A percentile compares a stretch with the other conserved stretches of the same genome.
Conservation (phyloP, 805 yeast species). For the Candida parachauliodes region DNA sequence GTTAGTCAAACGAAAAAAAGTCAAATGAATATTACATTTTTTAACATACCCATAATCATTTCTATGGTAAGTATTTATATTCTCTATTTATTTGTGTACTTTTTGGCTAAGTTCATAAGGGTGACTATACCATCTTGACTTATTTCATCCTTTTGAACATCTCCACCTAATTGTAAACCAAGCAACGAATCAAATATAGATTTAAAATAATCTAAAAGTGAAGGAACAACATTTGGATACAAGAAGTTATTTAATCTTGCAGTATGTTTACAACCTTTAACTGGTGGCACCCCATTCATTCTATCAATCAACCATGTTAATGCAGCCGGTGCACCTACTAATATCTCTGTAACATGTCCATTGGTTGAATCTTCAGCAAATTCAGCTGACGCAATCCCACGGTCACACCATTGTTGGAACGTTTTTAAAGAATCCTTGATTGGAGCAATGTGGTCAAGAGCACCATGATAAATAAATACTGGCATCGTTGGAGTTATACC, state of each 20-base stretch:
- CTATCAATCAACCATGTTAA: constrained; percentile 16
- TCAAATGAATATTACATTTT: constrained; percentile 2
- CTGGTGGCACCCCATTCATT: constrained; percentile 38
- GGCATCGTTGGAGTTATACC: constrained; percentile 18
- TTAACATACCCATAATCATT: too few species aligned
- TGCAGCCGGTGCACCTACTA: constrained; percentile 22
- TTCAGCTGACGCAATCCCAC: constrained; percentile 25
- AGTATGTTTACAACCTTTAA: constrained; percentile 49
- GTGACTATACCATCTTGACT: too few species aligned
- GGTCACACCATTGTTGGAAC: constrained; percentile 25
- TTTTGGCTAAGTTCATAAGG: too few species aligned
- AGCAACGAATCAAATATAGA: neutral
- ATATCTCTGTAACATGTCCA: constrained; percentile 24
- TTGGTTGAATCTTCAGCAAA: constrained; percentile 21
- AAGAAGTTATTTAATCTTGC: constrained; percentile 48
- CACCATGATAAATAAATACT: constrained; percentile 20
- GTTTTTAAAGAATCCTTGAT: constrained; percentile 15
- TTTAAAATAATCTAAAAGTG: constrained; percentile 4
- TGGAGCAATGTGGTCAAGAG: constrained; percentile 18
- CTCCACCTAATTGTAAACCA: constrained; percentile 1
- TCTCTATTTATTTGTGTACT: too few species aligned
- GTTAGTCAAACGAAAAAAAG: constrained; percentile 22
- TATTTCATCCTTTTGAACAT: too few species aligned
- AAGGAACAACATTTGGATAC: constrained; percentile 17
- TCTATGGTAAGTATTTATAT: too few species aligned